Base-by-base conservation (phyloP, 2,329 filamentous ascomycete genomes). In the Beauveria caledonica region DNA sequence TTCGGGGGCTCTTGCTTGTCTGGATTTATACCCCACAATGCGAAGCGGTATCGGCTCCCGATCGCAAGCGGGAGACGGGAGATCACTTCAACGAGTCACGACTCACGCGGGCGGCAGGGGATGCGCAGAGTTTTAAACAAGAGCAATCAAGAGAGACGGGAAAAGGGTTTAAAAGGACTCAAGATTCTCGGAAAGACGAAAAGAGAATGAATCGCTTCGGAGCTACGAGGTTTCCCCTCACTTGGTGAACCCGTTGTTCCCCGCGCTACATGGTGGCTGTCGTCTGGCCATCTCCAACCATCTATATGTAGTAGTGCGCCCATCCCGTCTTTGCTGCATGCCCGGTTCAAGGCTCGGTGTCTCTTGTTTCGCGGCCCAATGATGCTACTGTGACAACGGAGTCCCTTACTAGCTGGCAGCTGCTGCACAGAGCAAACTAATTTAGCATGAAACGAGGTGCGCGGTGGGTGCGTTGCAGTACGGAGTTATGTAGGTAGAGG, bases 1-100 rank as follows among this genome's bases (percentile, higher is more conserved):
- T 25, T 27, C 11, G 48, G 21, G 48, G 48, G 36, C 49, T 25
- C 29, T 39, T 51, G 45, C 15, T 39, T 5, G 15, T 40, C 13
- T 17, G 42, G 49, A 33, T 52, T 53, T 27, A 51, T 49, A 60
- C 58, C 58, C 58, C 58, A 60, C 58, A 53, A 45, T 19, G 23
- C 17, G 25, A 50, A 60, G 58, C 58, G 58, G 58, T 54, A 60
- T 60, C 58, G 58, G 58, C 40, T 54, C 27, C 17, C 50, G 58
- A 49, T 60, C 49, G 10, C 40, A 25, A 42, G 27, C 23, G 19
- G 11, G 55, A 58, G 27, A 57, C 7, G 19, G 7, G 54, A 15
- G 42, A 19, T 10, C 15, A 13, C 21, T 17, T 10, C 23, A 23
- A 36, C 33, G 10, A 36, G 29, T 33, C 15, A 40, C 27, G 33